phyloP scores from a whole-genome alignment of 169 alveolate species.

The Eimeria acervulina region DNA sequence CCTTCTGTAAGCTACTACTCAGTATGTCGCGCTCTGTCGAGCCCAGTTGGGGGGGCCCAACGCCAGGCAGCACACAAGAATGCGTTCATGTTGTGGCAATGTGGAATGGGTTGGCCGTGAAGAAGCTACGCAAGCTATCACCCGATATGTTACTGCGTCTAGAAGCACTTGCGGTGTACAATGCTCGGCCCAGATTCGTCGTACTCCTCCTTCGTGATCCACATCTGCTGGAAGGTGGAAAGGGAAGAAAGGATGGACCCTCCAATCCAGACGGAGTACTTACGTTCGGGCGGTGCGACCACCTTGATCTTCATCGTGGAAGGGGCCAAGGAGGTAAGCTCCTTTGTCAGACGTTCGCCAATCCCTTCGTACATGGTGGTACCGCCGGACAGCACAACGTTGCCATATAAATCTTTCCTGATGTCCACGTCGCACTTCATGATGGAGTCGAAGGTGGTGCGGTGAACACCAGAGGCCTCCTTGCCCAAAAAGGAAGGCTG shows the following conservation, averaged over 20 bases:
- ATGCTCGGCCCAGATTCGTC: slow-evolving; percentile 99
- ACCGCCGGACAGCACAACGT: slow-evolving; percentile 98
- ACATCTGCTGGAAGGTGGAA: slow-evolving; percentile 98
- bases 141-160: slow-evolving; percentile 32
- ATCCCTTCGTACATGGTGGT: slow-evolving; percentile 98
- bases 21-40: slow-evolving; percentile 63
- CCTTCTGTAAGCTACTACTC: slow-evolving; percentile 37
- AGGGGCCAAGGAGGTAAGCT: slow-evolving; percentile 98
- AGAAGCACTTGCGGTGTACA: slow-evolving; percentile 97
- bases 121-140: slow-evolving; percentile 55
- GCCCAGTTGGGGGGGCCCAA: slow-evolving; percentile 36
- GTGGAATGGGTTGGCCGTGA: slow-evolving; percentile 1
- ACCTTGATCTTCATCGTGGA: slow-evolving; percentile 98
- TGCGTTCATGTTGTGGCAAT: slow-evolving; percentile 49
- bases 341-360: slow-evolving; percentile 98
- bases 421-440: slow-evolving; percentile 98
- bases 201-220: slow-evolving; percentile 99
- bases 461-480: slow-evolving; percentile 98
- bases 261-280: slow-evolving; percentile 99
- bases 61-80: slow-evolving; percentile 66
- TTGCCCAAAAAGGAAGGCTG: slow-evolving; percentile 93
- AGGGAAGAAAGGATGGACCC: slow-evolving; percentile 98
- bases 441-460: slow-evolving; percentile 97
- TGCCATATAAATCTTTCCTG: slow-evolving; percentile 97
- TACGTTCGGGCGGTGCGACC: slow-evolving; percentile 99